These are phyloP conservation scores for Ascochyta pisi DNA, from an alignment of 2,329 filamentous ascomycete species.

Conservation along the genomic window DNA sequence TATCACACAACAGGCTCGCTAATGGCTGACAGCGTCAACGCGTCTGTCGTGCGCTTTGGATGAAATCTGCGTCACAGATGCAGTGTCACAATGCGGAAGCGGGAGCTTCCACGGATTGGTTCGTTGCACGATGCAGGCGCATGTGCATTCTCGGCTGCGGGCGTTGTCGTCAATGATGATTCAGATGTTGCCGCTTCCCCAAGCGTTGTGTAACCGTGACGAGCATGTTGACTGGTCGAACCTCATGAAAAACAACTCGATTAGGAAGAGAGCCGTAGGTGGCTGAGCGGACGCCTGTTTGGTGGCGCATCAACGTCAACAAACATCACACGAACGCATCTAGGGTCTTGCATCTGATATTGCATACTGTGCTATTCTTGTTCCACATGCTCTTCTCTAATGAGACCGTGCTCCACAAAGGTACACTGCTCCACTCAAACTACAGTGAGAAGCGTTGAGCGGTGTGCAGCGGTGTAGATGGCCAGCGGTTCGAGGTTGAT, in stretches of 20 bases:
- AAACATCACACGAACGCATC: conserved; percentile 12
- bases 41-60: background rate
- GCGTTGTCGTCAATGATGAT: background rate
- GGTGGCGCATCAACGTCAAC: conserved; percentile 6
- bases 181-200: conserved; percentile 17
- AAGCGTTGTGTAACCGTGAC: conserved; percentile 21
- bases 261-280: background rate
- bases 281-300: conserved; percentile 4
- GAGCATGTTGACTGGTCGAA: conserved; percentile 5
- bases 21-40: conserved; percentile 9
- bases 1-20: conserved; percentile 2
- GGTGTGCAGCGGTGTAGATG: conserved; percentile 19
- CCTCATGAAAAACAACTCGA: background rate
- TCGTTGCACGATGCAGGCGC: conserved; percentile 9
- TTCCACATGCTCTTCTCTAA: background rate
- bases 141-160: background rate
- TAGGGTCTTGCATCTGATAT: background rate
- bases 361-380: conserved; percentile 4
- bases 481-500: conserved; percentile 9
- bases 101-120: conserved; percentile 7
- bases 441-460: conserved; percentile 5
- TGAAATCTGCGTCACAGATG: background rate
- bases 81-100: conserved; percentile 11
- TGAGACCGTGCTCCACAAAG: background rate
- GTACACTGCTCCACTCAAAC: background rate